Evolutionary conservation across 1,139 yeast genomes (phyloP), one percentile per base, ranked within the genome.

Genomic region (Magnusiomyces ingens): DNA sequence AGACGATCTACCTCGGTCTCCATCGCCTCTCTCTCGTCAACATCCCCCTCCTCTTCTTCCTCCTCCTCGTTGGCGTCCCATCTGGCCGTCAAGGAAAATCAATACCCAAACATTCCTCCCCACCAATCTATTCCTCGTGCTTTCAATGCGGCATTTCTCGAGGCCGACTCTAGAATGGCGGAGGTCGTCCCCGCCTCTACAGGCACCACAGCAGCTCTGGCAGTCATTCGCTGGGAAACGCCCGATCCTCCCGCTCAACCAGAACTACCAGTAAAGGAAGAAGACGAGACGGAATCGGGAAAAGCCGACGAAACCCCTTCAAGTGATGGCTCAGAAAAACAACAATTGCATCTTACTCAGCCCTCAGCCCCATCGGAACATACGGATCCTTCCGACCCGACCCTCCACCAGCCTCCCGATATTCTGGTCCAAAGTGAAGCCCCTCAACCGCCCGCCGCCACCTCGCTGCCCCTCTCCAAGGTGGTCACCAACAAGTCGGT

Each of bases 191-290:
- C 76, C 71, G 57, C 93, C 85, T 17, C 80, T 80, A 53, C 94
- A 55, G 99, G 99, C 0, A 84, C 95, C 61, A 94, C 99, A 0
- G 99, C 97, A 0, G 97, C 95, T 0, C 97, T 91, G 22, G 96
- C 97, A 1, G 82, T 93, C 0, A 70, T 90, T 55, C 75, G 95
- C 55, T 90, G 96, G 96, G 97, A 91, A 62, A 73, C 77, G 45
- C 46, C 51, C 2, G n/a, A 44, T 17, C 15, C 32, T 22, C 19
- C 40, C 21, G 50, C 51, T 21, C 52, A 53, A 43, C 52, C 21
- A 8, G n/a, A 10, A 29, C 41, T 29, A 13, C 41, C 10, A 5
- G 17, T 37, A 37, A 37, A 35, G 37, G 13, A 5, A 37, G 52
- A 48, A 18, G 46, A 19, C 2, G 21, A 38, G 11, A 17, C 50